A percentile compares a stretch with the other conserved stretches of the same genome.
Conservation (phyloP, 441 rosid genomes). For the Macaranga tanarius region DNA sequence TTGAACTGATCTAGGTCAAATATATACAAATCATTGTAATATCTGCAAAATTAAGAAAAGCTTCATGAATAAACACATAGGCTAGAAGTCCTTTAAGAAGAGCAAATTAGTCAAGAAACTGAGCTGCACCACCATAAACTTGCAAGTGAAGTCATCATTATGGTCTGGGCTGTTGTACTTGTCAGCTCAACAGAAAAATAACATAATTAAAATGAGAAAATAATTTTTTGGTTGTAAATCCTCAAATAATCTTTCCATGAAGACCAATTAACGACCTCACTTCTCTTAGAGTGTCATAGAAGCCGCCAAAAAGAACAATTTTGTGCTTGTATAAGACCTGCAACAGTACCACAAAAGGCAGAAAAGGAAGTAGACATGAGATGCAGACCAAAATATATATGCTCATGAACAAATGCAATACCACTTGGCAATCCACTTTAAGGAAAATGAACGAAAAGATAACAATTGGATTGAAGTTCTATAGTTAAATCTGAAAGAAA, state of each 20-base stretch:
- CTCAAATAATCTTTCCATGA: conserved; percentile 12
- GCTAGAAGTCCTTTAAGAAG: background rate
- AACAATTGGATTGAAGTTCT: background rate
- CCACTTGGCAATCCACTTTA: background rate
- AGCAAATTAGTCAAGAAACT: background rate
- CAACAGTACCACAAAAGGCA: conserved; percentile 25
- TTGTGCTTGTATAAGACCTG: conserved; percentile 97
- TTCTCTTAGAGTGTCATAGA: conserved; percentile 98
- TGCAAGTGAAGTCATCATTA: background rate
- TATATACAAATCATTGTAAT: conserved; percentile 72
- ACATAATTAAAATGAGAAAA: conserved; percentile 2
- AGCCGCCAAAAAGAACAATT: conserved; percentile 92
- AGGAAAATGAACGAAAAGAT: conserved; percentile 9
- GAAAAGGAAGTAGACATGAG: conserved; percentile 13
- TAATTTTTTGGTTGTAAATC: conserved; percentile 9
- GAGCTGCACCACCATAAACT: background rate
- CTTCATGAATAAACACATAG: conserved; percentile 4
- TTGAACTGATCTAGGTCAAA: conserved; percentile 92
- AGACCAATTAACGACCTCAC: conserved; percentile 72
- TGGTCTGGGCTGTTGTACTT: background rate
- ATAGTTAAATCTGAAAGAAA: background rate
- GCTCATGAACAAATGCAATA: background rate
- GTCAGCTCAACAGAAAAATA: background rate
- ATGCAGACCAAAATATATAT: conserved; percentile 13
- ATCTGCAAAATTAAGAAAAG: conserved; percentile 48